Base-by-base conservation (phyloP, 2,329 filamentous ascomycete genomes). In the Lachnellula hyalina region DNA sequence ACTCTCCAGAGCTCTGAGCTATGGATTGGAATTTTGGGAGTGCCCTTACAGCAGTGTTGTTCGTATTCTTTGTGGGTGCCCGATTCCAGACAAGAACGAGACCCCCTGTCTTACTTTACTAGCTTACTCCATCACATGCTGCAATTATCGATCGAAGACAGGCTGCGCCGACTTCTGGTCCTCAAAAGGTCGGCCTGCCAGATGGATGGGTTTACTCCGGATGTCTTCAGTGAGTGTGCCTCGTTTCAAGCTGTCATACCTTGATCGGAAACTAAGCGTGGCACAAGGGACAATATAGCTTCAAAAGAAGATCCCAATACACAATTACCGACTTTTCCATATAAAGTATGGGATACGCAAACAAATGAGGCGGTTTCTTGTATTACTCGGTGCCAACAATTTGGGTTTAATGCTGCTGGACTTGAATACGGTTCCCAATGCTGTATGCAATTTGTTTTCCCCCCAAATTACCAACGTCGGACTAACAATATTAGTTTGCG, bases 271-370 rank as follows among this genome's bases (percentile, higher is more conserved):
- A 73, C 21, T 47, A 23, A 38, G 28, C 23, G 84, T 83, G 74
- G 28, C 23, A 14, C 1, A 71, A 77, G 11, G 73, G 83, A 2
- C 67, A 77, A 42, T 86, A 84, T 84, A 74, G 73, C 1, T 72
- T 86, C 42, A 81, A 87, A 55, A 9, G 56, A 62, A n/a, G 48
- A 59, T 32, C 40, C 51, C 4, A 56, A 61, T 38, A 49, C 44
- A n/a, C 35, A 54, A 25, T 52, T 61, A 19, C 47, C 56, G 15
- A 52, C 49, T 5, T 57, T 61, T 44, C 57, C 61, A 1, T 61
- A 63, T 46, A 61, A 53, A 32, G 49, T 58, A 4, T 52, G 41
- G 47, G 48, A 61, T 23, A 55, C 25, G 2, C 32, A 52, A 6
- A 57, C 47, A 9, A 59, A 58, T 41, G 47, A 53, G n/a, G 42